These are phyloP conservation scores for Cicer arietinum DNA, from an alignment of 306 rosid species.

Conservation along the genomic window DNA sequence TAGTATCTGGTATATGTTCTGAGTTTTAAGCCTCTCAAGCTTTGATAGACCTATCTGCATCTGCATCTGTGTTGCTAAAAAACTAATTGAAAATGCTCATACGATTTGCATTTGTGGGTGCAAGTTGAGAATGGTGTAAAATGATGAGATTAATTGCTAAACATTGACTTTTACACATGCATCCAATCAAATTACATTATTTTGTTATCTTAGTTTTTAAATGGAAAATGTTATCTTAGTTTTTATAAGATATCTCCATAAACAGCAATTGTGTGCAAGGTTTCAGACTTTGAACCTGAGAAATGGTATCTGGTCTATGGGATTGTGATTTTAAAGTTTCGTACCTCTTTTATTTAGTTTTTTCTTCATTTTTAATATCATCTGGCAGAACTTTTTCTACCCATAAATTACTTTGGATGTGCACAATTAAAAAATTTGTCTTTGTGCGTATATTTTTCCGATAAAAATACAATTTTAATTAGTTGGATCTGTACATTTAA, in stretches of 20 bases:
- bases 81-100: constrained; percentile 43
- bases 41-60: constrained; percentile 33
- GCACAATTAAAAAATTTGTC: too few species aligned
- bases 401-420: too few species aligned
- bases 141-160: not conserved
- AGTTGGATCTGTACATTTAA: too few species aligned
- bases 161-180: not conserved
- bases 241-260: not conserved
- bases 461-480: too few species aligned
- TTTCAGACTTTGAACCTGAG: too few species aligned
- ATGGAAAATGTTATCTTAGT: not conserved
- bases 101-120: constrained; percentile 29
- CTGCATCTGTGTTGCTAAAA: constrained; percentile 50
- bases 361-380: too few species aligned
- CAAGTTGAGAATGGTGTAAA: constrained; percentile 32
- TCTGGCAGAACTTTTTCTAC: too few species aligned
- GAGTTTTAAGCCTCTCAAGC: constrained; percentile 50
- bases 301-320: too few species aligned
- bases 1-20: constrained; percentile 47
- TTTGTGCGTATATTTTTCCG: too few species aligned
- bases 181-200: not conserved
- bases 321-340: too few species aligned
- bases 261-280: not conserved
- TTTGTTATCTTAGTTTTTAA: not conserved
- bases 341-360: too few species aligned